Percentiles rank a stretch among this genome's conserved stretches.
Conservation (phyloP, 1,139 yeast genomes). For the Blastobotrys elegans region DNA sequence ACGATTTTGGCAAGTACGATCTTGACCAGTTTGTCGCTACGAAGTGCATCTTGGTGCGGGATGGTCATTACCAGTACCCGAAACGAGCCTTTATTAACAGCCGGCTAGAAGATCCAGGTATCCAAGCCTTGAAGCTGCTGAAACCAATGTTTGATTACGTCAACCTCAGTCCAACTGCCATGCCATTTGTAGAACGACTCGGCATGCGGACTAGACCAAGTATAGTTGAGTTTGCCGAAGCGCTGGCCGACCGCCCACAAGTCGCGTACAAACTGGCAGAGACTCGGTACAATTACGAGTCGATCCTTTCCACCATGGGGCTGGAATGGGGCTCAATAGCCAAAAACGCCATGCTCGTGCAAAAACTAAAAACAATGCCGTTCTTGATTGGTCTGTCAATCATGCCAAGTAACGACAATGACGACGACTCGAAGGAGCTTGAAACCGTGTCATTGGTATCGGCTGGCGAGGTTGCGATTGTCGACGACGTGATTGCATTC, state of each 20-base stretch:
- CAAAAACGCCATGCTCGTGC: constrained; percentile 25
- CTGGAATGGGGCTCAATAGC: constrained; percentile 27
- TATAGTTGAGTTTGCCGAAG: constrained; percentile 31
- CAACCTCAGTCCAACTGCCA: constrained; percentile 24
- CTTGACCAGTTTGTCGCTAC: constrained; percentile 14
- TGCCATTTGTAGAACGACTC: constrained; percentile 31
- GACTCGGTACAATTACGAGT: constrained; percentile 25
- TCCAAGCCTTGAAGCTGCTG: constrained; percentile 21
- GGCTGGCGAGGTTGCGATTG: constrained; percentile 34
- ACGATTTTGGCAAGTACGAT: constrained; percentile 7
- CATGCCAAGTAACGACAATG: constrained; percentile 15
- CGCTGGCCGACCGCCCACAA: constrained; percentile 31
- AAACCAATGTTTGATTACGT: constrained; percentile 32
- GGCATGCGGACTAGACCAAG: constrained; percentile 37
- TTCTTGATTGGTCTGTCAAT: constrained; percentile 32
- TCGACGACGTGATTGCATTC: constrained; percentile 38
- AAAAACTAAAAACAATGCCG: constrained; percentile 27
- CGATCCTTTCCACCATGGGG: constrained; percentile 27
- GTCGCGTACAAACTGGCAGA: constrained; percentile 30
- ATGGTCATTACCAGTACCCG: constrained; percentile 23
- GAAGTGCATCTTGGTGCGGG: constrained; percentile 1
- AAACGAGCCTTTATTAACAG: constrained; percentile 24
- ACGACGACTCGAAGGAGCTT: constrained; percentile 17
- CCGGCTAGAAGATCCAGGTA: constrained; percentile 13
- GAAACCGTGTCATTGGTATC: constrained; percentile 25